Conservation (phyloP, 2,329 filamentous ascomycete species). For the Lecanoromycetidae sp. region DNA sequence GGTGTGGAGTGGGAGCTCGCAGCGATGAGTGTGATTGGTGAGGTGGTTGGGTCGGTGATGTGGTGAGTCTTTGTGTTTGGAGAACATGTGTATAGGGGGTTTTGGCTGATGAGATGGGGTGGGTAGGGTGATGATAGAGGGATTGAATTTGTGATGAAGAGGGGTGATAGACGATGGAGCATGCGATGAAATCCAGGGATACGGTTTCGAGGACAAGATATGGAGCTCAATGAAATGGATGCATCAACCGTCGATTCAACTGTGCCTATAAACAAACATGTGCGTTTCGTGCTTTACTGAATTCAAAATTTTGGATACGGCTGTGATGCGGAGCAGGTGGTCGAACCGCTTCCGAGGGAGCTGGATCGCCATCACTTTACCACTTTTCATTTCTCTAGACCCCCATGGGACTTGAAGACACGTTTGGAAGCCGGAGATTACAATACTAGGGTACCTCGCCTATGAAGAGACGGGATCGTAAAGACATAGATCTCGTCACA, state of each 20-base stretch:
- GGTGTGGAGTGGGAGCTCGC: constrained; percentile 71
- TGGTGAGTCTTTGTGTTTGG: constrained; percentile 13
- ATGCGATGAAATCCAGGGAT: neutral
- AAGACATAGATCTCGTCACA: constrained; percentile 51
- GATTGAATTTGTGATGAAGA: neutral
- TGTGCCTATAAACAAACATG: neutral
- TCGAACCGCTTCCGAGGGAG: neutral
- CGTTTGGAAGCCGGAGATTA: constrained; percentile 27
- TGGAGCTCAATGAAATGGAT: too few species aligned
- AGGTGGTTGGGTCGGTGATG: neutral
- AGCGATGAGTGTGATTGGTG: constrained; percentile 30
- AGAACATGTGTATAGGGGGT: neutral
- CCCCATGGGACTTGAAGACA: constrained; percentile 18
- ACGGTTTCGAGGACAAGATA: neutral
- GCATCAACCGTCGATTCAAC: neutral
- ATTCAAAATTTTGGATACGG: neutral
- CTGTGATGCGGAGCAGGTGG: neutral
- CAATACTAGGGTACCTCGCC: constrained; percentile 30
- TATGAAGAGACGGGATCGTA: constrained; percentile 52
- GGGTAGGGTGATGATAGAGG: neutral
- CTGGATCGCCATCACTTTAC: neutral
- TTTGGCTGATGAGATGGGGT: neutral
- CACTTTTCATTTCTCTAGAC: constrained; percentile 10
- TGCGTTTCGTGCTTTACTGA: neutral
- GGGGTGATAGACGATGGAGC: neutral